phyloP scores from a whole-genome alignment of 164 flowering plant genomes.

The Piper longum region DNA sequence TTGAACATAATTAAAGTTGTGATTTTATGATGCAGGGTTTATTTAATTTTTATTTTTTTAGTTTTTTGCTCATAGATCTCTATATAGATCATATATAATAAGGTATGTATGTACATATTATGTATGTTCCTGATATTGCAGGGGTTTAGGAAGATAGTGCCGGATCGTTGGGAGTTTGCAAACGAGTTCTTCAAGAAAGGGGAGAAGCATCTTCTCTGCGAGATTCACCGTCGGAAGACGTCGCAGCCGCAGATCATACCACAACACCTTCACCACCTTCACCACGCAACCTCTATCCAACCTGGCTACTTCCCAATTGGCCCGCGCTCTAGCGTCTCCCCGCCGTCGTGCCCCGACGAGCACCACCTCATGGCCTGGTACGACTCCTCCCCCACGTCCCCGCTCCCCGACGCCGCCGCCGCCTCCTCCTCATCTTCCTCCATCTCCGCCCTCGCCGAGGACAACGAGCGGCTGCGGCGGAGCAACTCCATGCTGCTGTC shows the following conservation, averaged over 20 bases:
- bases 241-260: slow-evolving; percentile 47
- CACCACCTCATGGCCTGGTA: slow-evolving; percentile 50
- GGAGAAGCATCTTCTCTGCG: slow-evolving; percentile 85
- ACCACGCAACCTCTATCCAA: slow-evolving; percentile 13
- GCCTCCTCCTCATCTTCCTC: slow-evolving; percentile 6
- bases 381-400: slow-evolving; percentile 28
- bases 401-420: not conserved
- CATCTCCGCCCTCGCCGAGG: slow-evolving; percentile 52
- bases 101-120: too few relatives aligned
- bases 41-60: not conserved
- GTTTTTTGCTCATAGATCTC: not conserved
- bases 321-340: slow-evolving; percentile 36
- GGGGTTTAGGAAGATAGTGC: slow-evolving; percentile 97
- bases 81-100: too few relatives aligned
- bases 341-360: slow-evolving; percentile 38
- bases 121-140: slow-evolving; percentile 8
- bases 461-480: slow-evolving; percentile 71
- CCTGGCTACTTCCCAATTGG: slow-evolving; percentile 31
- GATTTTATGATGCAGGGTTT: not conserved
- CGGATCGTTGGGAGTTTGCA: slow-evolving; percentile 98
- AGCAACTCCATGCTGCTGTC: slow-evolving; percentile 75
- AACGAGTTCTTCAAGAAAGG: slow-evolving; percentile 88
- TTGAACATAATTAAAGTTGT: not conserved
- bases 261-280: slow-evolving; percentile 26
- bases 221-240: slow-evolving; percentile 82